Evolutionary conservation across 768 basidiomycete genomes (phyloP), one percentile per base, ranked within the genome.

Genomic region (Amyloporia xantha): DNA sequence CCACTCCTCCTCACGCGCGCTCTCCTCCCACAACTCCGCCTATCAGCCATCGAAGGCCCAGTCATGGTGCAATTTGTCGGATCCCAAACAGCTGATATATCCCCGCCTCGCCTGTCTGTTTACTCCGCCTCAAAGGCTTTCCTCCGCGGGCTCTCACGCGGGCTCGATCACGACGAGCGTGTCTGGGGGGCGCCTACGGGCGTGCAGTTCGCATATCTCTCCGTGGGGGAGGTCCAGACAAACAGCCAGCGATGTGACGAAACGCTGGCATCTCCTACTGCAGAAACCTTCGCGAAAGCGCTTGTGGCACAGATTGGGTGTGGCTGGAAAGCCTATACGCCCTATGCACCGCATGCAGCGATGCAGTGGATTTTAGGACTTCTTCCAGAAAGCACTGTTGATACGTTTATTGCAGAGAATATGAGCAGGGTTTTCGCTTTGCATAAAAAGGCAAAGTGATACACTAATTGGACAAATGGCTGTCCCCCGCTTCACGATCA

Each of bases 1-100:
- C 54, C 61, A 1, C 52, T 59, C 43, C 44, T 59, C 48, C 58
- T 64, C 44, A 57, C 59, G 11, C 62, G 62, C 39, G 59, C 55
- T 11, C 52, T 64, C 36, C 61, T 64, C 21, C 62, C 62, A 5
- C 49, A 54, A 17, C 59, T 64, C 13, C 62, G 62, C n/a, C 47
- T 52, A 28, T 43, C 53, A 19, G 53, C 55, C 39, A 42, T 25
- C 23, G 41, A 38, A 30, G 58, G 59, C 20, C 62, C 62, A 27
- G 58, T 56, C 17, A 38, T 55, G 33, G 50, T 62, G 27, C 48
- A 54, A 11, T 64, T 59, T 57, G 50, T 57, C 47, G 61, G 62
- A 47, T 64, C 61, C 6, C 44, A 56, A 28, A 44, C 53, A 1
- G 51, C 28, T 19, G 54, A 54, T 45, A 30, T 57, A 42, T 43